A percentile compares a stretch with the other conserved stretches of the same genome.
phyloP scores from a whole-genome alignment of 2,329 filamentous ascomycete species.

The Calonectria pseudoturangicola region DNA sequence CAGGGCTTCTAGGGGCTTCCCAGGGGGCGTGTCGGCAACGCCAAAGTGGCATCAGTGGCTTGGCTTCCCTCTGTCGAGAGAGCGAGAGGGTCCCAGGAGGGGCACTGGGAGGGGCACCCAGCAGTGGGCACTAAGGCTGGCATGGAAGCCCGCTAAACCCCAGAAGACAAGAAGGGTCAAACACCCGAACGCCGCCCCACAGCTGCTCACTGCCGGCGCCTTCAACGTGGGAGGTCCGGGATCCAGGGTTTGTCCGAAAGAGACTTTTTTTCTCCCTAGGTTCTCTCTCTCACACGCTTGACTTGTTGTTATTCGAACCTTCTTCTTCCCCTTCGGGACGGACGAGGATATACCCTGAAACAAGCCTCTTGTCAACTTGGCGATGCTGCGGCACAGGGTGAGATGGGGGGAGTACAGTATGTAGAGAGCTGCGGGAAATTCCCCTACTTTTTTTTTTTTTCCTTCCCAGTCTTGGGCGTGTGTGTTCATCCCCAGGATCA shows the following conservation, averaged over 20 bases:
- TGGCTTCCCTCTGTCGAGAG: background rate
- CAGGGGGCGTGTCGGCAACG: background rate
- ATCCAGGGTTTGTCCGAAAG: constrained; percentile 26
- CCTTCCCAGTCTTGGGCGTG: background rate
- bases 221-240: constrained; percentile 27
- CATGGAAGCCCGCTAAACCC: constrained; percentile 45
- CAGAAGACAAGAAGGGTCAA: constrained; percentile 42
- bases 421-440: constrained; percentile 1
- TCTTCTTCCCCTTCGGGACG: background rate
- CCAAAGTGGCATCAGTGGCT: constrained; percentile 18
- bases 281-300: no score
- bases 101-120: background rate
- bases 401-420: background rate
- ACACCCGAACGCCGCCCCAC: constrained; percentile 45
- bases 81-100: no score
- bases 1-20: background rate
- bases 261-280: background rate
- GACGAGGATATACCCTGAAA: constrained; percentile 21
- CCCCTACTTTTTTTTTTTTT: background rate
- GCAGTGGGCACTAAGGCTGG: constrained; percentile 24
- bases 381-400: constrained; percentile 8
- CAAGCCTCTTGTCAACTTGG: constrained; percentile 19
- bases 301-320: constrained; percentile 5
- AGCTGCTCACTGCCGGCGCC: constrained; percentile 42
- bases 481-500: no score